These are phyloP conservation scores for Backusella parvicylindrica DNA, from an alignment of 192 early-diverging fungal genomes.

Conservation along the genomic window DNA sequence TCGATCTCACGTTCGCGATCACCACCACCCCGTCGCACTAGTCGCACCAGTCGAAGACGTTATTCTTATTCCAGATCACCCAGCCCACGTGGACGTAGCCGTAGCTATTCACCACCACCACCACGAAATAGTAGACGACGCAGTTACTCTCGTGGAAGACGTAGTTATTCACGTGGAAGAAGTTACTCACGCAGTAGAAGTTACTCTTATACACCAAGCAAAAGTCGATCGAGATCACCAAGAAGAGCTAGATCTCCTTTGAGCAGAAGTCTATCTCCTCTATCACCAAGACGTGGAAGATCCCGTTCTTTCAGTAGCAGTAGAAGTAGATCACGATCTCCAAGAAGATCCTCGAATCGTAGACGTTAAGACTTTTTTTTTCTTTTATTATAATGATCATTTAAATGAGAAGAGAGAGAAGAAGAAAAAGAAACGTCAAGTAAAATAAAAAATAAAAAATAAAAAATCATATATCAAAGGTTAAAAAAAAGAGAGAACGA, in stretches of 20 bases:
- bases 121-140: conserved; percentile 10
- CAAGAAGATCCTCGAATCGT: background rate
- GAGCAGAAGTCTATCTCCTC: conserved; percentile 11
- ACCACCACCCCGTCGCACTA: too few species aligned
- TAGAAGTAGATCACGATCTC: conserved; percentile 1
- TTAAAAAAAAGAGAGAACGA: too few species aligned
- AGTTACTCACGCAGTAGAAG: conserved; percentile 24
- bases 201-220: conserved; percentile 16
- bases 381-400: background rate
- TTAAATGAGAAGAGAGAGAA: background rate
- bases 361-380: background rate
- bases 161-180: conserved; percentile 24
- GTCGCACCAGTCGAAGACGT: conserved; percentile 29
- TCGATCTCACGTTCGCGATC: conserved; percentile 28
- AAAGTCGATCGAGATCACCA: conserved; percentile 13
- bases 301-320: conserved; percentile 14
- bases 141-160: conserved; percentile 12
- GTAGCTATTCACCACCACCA: conserved; percentile 26
- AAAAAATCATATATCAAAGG: background rate
- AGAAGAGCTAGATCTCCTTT: conserved; percentile 11
- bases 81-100: conserved; percentile 1
- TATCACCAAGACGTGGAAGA: conserved; percentile 10
- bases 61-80: conserved; percentile 35
- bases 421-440: background rate
- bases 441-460: background rate